Conservation (phyloP, 1,284 basidiomycete species). For the Rhizopogon hawkerae region DNA sequence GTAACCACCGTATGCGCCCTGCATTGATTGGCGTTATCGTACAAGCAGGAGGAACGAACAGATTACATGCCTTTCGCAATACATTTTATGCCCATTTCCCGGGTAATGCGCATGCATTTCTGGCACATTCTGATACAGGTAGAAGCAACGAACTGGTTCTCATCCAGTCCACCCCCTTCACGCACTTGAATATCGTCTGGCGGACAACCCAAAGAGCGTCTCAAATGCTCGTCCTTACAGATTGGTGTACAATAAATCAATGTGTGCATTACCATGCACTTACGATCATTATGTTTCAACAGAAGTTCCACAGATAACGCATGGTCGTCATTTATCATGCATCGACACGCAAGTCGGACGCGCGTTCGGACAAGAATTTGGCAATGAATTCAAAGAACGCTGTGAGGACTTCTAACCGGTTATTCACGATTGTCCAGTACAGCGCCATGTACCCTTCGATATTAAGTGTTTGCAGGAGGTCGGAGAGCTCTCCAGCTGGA, state of each 20-base stretch:
- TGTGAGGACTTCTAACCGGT: constrained; percentile 27
- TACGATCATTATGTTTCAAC: not conserved
- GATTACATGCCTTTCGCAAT: not conserved
- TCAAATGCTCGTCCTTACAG: not conserved
- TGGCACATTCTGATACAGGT: not conserved
- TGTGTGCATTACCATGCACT: not conserved
- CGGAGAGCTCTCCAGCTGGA: constrained; percentile 20
- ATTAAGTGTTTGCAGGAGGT: constrained; percentile 45
- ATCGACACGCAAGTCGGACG: not conserved
- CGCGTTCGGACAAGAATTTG: not conserved
- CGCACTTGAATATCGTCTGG: not conserved
- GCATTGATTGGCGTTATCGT: not conserved
- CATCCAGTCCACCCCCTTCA: not conserved
- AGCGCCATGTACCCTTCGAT: constrained; percentile 54
- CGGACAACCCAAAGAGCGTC: not conserved
- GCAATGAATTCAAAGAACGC: constrained; percentile 11
- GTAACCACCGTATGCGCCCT: not conserved
- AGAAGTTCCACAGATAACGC: not conserved
- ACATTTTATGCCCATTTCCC: not conserved
- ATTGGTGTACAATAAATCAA: not conserved
- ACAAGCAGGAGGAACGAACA: too few relatives aligned
- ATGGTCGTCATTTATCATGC: not conserved
- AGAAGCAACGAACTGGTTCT: not conserved
- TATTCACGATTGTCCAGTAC: constrained; percentile 59
- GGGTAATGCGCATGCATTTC: not conserved